Evolutionary conservation across 306 rosid species (phyloP).

Genomic region (Glycyrrhiza uralensis): DNA sequence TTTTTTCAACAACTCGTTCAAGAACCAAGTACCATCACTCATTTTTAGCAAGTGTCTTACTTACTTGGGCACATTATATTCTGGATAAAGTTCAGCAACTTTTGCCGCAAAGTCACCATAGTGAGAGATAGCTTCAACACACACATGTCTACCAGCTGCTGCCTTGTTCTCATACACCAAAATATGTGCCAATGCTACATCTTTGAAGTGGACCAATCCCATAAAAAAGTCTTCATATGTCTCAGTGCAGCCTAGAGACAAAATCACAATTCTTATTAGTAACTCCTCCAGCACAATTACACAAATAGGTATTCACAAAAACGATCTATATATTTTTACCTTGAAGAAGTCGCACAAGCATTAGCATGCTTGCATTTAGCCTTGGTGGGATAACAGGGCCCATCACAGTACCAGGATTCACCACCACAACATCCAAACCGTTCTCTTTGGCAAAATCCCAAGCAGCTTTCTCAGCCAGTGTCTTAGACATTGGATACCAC

Average conservation of each 20-base stretch:
- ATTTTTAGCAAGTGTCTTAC: conserved; percentile 13
- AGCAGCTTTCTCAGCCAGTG: conserved; percentile 85
- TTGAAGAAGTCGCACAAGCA: conserved; percentile 74
- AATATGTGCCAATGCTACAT: conserved; percentile 85
- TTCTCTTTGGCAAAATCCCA: conserved; percentile 81
- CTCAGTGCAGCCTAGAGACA: conserved; percentile 57
- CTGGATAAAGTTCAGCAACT: conserved; percentile 80
- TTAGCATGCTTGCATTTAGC: conserved; percentile 79
- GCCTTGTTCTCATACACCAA: conserved; percentile 78
- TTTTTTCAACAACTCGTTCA: conserved; percentile 10
- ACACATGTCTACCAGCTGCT: conserved; percentile 76
- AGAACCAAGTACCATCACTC: not conserved
- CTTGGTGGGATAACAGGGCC: conserved; percentile 75
- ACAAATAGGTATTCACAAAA: not conserved
- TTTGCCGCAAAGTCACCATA: conserved; percentile 82
- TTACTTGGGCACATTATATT: conserved; percentile 66
- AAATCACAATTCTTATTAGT: conserved; percentile 14
- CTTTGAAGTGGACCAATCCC: conserved; percentile 85
- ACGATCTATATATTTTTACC: conserved; percentile 36
- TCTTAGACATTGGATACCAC: conserved; percentile 90
- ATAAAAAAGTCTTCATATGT: conserved; percentile 61
- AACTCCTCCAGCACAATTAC: not conserved
- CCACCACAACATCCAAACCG: conserved; percentile 83
- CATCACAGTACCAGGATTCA: conserved; percentile 92
- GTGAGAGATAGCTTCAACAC: conserved; percentile 77